phyloP scores from a whole-genome alignment of 176 grass and related monocot genomes.

The Microstegium vimineum region DNA sequence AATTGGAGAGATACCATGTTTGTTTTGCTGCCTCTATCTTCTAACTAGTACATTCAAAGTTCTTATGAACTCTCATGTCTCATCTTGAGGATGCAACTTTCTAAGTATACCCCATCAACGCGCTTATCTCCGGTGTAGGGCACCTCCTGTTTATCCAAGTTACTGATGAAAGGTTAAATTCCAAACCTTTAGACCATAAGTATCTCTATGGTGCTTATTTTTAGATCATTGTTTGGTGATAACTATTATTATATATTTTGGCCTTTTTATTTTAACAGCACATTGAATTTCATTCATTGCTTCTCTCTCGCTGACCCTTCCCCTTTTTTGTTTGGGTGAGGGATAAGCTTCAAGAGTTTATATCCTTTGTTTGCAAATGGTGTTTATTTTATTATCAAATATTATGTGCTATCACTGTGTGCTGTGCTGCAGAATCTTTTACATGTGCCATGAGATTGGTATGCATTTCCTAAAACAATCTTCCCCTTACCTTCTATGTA shows the following conservation, averaged over 20 bases:
- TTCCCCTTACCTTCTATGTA: slow-evolving; percentile 4
- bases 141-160: slow-evolving; percentile 77
- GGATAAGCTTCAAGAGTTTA: slow-evolving; percentile 23
- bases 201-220: slow-evolving; percentile 44
- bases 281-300: slow-evolving; percentile 24
- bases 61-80: slow-evolving; percentile 57
- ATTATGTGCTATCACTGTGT: slow-evolving; percentile 7
- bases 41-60: slow-evolving; percentile 56
- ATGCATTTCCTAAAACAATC: not conserved
- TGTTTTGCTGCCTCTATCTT: slow-evolving; percentile 91
- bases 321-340: slow-evolving; percentile 9
- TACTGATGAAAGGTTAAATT: slow-evolving; percentile 80
- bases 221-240: slow-evolving; percentile 33
- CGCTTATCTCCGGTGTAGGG: slow-evolving; percentile 68
- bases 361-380: slow-evolving; percentile 19
- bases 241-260: slow-evolving; percentile 24
- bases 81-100: slow-evolving; percentile 64
- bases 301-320: slow-evolving; percentile 2
- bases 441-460: not conserved
- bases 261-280: slow-evolving; percentile 17
- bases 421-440: not conserved
- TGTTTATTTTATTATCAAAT: slow-evolving; percentile 23
- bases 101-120: slow-evolving; percentile 49
- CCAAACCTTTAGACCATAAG: slow-evolving; percentile 63
- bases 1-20: slow-evolving; percentile 94